A percentile compares a stretch with the other conserved stretches of the same genome.
Evolutionary conservation across 805 yeast species (phyloP).

Genomic region (Kazachstania taianensis): DNA sequence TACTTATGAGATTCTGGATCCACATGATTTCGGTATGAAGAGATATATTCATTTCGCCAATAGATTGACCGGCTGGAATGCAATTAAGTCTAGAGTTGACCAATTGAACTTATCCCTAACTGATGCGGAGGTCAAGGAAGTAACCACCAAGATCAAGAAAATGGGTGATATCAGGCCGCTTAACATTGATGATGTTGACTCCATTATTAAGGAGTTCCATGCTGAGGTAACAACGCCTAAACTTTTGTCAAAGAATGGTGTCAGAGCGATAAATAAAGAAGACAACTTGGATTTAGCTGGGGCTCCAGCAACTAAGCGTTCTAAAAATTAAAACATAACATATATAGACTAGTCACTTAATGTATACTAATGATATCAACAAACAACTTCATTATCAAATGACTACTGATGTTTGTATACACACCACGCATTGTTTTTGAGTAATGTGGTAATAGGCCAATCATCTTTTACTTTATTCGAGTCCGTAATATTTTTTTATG

Average conservation of each 20-base stretch:
- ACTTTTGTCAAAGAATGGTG: slow-evolving; percentile 22
- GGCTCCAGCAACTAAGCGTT: slow-evolving; percentile 28
- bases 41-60: slow-evolving; percentile 97
- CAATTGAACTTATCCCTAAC: slow-evolving; percentile 83
- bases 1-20: slow-evolving; percentile 93
- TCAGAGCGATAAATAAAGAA: slow-evolving; percentile 8
- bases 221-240: slow-evolving; percentile 56
- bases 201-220: slow-evolving; percentile 89
- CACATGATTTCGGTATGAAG: slow-evolving; percentile 89
- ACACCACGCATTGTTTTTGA: no score
- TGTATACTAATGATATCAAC: no score
- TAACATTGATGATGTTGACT: slow-evolving; percentile 94
- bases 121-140: slow-evolving; percentile 92
- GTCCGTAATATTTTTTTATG: no score
- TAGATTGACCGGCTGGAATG: slow-evolving; percentile 98
- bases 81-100: slow-evolving; percentile 95
- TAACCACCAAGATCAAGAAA: slow-evolving; percentile 84
- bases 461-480: no score
- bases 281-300: slow-evolving; percentile 6
- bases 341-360: no score
- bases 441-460: no score
- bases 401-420: no score
- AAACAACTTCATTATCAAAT: no score
- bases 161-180: slow-evolving; percentile 92
- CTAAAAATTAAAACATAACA: no score